A percentile compares a stretch with the other conserved stretches of the same genome.
These are phyloP conservation scores for Jimgerdemannia flammicorona DNA, from an alignment of 192 early-diverging fungal species.

Conservation along the genomic window DNA sequence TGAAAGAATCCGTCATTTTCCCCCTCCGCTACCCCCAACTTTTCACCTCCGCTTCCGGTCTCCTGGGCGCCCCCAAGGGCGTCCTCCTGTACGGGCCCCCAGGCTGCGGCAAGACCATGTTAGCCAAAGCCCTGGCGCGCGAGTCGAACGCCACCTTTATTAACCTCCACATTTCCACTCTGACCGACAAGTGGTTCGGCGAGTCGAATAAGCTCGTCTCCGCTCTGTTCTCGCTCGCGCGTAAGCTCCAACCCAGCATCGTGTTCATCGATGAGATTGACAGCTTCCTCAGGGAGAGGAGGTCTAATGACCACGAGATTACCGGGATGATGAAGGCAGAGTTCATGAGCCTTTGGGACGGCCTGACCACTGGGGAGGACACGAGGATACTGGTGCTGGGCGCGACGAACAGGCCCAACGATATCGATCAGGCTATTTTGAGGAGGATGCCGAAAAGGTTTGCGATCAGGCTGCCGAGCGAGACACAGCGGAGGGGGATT, in stretches of 20 bases:
- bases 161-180: constrained; percentile 93
- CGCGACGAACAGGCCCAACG: constrained; percentile 96
- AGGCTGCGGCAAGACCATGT: constrained; percentile 97
- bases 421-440: constrained; percentile 96
- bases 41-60: constrained; percentile 77
- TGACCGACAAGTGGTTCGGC: constrained; percentile 98
- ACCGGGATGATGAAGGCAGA: constrained; percentile 99
- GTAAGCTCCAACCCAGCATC: constrained; percentile 93
- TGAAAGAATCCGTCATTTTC: constrained; percentile 95
- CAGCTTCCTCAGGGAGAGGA: constrained; percentile 88
- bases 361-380: constrained; percentile 73
- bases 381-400: constrained; percentile 76
- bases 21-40: constrained; percentile 92
- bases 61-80: constrained; percentile 92
- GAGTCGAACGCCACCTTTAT: constrained; percentile 98
- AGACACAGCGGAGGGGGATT: constrained; percentile 81
- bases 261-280: constrained; percentile 99
- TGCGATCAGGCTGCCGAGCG: constrained; percentile 77
- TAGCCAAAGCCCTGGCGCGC: constrained; percentile 95
- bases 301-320: constrained; percentile 91
- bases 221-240: constrained; percentile 90
- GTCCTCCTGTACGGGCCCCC: constrained; percentile 95
- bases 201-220: constrained; percentile 93
- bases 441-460: constrained; percentile 98
- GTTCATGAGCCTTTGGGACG: constrained; percentile 99